A percentile compares a stretch with the other conserved stretches of the same genome.
Evolutionary conservation across 768 basidiomycete genomes (phyloP).

Genomic region (Mycena indigotica): DNA sequence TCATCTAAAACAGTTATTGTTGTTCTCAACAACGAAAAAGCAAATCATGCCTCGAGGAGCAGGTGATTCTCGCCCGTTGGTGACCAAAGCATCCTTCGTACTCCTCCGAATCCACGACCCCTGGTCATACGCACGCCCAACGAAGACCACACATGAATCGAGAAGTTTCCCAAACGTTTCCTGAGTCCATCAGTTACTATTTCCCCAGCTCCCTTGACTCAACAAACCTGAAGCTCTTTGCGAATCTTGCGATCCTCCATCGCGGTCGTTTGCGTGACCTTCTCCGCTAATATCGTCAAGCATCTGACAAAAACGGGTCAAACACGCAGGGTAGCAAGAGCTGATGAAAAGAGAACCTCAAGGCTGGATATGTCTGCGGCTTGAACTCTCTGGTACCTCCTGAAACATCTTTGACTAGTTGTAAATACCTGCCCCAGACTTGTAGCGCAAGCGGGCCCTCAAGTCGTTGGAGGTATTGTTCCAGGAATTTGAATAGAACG

Average conservation of each 20-base stretch:
- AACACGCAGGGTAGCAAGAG: constrained; percentile 9
- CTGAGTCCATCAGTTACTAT: constrained; percentile 34
- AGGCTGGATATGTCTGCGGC: constrained; percentile 65
- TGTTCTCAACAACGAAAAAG: background rate
- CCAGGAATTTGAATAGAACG: constrained; percentile 82
- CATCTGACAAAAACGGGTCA: constrained; percentile 49
- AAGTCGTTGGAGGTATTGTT: constrained; percentile 77
- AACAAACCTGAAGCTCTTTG: constrained; percentile 80
- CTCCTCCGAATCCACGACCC: constrained; percentile 78
- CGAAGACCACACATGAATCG: constrained; percentile 74
- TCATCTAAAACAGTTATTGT: constrained; percentile 54
- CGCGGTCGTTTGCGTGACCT: constrained; percentile 85
- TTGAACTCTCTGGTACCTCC: constrained; percentile 68
- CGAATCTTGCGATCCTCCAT: constrained; percentile 87
- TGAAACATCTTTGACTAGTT: constrained; percentile 78
- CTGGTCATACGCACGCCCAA: constrained; percentile 72
- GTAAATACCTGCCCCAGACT: constrained; percentile 82
- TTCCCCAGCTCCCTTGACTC: background rate
- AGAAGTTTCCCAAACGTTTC: constrained; percentile 86
- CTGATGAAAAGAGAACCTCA: constrained; percentile 54
- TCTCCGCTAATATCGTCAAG: constrained; percentile 76
- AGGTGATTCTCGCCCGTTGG: constrained; percentile 76
- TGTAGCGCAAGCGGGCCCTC: constrained; percentile 93
- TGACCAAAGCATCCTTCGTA: constrained; percentile 60
- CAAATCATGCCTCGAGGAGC: constrained; percentile 52